A percentile compares a stretch with the other conserved stretches of the same genome.
Evolutionary conservation across 805 yeast genomes (phyloP).

Genomic region (Pichia paraexigua): DNA sequence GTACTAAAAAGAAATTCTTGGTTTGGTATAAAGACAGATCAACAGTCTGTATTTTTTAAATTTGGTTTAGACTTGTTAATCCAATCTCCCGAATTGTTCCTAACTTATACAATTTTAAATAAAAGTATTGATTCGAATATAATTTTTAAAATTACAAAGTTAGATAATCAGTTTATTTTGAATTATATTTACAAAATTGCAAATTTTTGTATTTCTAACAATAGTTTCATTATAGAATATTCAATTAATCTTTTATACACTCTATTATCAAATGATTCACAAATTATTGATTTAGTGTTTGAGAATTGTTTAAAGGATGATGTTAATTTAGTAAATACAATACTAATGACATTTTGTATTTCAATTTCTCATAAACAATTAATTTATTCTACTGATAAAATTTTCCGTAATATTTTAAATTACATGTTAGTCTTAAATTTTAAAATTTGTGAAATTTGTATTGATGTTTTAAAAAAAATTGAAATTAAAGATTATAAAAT

Average conservation of each 20-base stretch:
- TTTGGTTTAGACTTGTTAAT: background rate
- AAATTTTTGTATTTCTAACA: background rate
- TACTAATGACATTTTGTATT: constrained; percentile 9
- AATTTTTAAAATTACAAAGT: background rate
- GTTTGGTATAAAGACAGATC: background rate
- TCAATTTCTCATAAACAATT: constrained; percentile 2
- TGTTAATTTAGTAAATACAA: constrained; percentile 1
- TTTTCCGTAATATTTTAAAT: background rate
- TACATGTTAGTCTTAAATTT: constrained; percentile 5
- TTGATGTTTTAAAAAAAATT: constrained; percentile 7
- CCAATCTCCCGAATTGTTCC: constrained; percentile 1
- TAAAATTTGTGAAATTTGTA: constrained; percentile 4
- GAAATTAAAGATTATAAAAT: constrained; percentile 2
- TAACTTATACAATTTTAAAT: background rate
- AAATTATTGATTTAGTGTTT: background rate
- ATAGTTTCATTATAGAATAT: background rate
- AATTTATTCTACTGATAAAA: background rate
- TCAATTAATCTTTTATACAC: background rate
- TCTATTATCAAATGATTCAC: background rate
- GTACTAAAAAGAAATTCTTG: background rate
- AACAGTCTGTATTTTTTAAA: background rate
- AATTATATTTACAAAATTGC: background rate
- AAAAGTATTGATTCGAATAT: background rate
- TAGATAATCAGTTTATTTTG: background rate
- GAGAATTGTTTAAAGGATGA: background rate